These are phyloP conservation scores for Catenaria anguillulae DNA, from an alignment of 371 early-diverging fungal genomes.

Conservation along the genomic window DNA sequence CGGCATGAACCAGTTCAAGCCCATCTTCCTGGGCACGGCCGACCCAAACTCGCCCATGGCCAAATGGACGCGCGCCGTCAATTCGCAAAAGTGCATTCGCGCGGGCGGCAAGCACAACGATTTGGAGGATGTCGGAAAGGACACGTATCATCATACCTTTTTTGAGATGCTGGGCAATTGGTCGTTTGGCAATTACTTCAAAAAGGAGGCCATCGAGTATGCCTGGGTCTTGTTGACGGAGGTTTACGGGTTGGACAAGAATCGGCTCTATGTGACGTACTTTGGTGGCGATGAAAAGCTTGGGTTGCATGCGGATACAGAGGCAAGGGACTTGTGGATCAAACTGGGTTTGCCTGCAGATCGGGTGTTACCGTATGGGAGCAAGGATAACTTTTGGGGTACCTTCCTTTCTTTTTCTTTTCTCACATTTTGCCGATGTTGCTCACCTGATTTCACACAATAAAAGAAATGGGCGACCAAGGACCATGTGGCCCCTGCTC, in stretches of 20 bases:
- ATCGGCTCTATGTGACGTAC: conserved; percentile 95
- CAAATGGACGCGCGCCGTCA: conserved; percentile 81
- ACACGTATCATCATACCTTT: conserved; percentile 99
- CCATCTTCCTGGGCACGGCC: conserved; percentile 92
- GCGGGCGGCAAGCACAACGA: conserved; percentile 99
- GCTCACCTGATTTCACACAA: background rate
- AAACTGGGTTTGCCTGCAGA: conserved; percentile 72
- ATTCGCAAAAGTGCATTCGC: conserved; percentile 98
- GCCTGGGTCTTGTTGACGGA: conserved; percentile 93
- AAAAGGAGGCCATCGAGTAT: conserved; percentile 84
- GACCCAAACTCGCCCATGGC: conserved; percentile 82
- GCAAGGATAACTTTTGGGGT: conserved; percentile 99
- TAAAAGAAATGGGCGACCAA: conserved; percentile 92
- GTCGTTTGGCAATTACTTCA: conserved; percentile 99
- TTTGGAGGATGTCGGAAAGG: conserved; percentile 99
- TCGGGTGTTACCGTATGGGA: conserved; percentile 76
- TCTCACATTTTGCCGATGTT: background rate
- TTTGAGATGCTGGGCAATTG: conserved; percentile 99
- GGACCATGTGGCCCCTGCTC: conserved; percentile 99
- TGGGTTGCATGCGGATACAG: conserved; percentile 75
- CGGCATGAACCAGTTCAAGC: conserved; percentile 99
- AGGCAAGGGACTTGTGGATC: conserved; percentile 88
- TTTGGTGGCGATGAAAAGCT: conserved; percentile 85
- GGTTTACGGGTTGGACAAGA: conserved; percentile 67
- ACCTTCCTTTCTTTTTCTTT: conserved; percentile 10